Conservation (phyloP, 352 stramenopile species). For the Phytophthora boehmeriae region DNA sequence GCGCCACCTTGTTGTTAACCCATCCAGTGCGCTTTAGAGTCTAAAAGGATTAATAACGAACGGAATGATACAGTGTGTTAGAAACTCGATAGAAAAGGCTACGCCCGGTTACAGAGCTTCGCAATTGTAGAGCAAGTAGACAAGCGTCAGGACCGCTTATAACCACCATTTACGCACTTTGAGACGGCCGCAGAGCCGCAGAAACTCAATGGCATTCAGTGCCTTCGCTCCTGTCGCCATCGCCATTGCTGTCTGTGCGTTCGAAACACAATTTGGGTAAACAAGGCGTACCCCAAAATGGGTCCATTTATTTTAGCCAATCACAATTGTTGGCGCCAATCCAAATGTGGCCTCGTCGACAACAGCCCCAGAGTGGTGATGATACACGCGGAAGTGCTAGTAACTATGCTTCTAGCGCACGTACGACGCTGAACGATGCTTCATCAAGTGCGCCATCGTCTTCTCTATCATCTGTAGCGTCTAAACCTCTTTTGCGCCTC, state of each 20-base stretch:
- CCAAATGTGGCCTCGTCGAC: conserved; percentile 50
- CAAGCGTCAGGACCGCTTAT: background rate
- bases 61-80: conserved; percentile 15
- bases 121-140: conserved; percentile 7
- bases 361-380: conserved; percentile 3
- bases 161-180: conserved; percentile 50
- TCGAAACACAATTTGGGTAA: conserved; percentile 1
- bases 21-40: conserved; percentile 92
- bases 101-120: background rate
- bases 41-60: conserved; percentile 32
- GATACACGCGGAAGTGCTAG: conserved; percentile 6
- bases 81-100: background rate
- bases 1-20: conserved; percentile 90
- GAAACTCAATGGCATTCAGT: conserved; percentile 77
- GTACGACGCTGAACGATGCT: background rate
- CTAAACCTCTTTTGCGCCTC: conserved; percentile 15
- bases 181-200: conserved; percentile 76
- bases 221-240: conserved; percentile 66
- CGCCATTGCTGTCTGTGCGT: conserved; percentile 25
- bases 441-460: conserved; percentile 1
- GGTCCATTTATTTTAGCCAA: conserved; percentile 30
- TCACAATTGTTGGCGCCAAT: conserved; percentile 25
- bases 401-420: conserved; percentile 3
- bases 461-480: conserved; percentile 1
- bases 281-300: conserved; percentile 6